Evolutionary conservation across 192 early-diverging fungal species (phyloP).

Genomic region (Backusella luteola): DNA sequence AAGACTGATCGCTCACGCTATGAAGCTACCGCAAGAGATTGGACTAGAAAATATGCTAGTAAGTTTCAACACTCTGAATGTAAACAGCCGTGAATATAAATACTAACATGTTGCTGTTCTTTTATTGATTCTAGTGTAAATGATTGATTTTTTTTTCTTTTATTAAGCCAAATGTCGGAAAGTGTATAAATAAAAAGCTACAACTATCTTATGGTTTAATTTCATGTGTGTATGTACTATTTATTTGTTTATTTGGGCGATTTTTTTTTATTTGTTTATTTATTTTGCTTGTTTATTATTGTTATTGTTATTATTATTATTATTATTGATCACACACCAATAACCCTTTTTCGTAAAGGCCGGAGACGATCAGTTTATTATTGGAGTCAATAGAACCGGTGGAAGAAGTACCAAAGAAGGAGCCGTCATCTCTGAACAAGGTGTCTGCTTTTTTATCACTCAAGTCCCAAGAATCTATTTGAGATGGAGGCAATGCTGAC

Average conservation of each 20-base stretch:
- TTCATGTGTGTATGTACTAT: background rate
- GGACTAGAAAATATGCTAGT: slow-evolving; percentile 89
- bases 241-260: background rate
- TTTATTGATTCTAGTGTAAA: background rate
- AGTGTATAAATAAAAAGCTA: slow-evolving; percentile 14
- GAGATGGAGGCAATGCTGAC: slow-evolving; percentile 11
- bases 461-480: slow-evolving; percentile 22
- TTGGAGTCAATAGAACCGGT: slow-evolving; percentile 4
- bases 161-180: background rate
- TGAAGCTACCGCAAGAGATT: slow-evolving; percentile 88
- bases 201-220: background rate
- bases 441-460: background rate
- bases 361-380: slow-evolving; percentile 2
- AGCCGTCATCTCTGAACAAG: slow-evolving; percentile 22
- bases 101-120: background rate
- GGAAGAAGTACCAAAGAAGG: slow-evolving; percentile 10
- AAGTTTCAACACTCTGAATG: background rate
- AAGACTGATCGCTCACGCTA: slow-evolving; percentile 91
- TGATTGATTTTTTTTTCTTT: background rate
- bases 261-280: background rate
- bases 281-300: background rate
- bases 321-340: slow-evolving; percentile 13
- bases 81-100: too few species aligned
- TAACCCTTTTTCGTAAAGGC: slow-evolving; percentile 10
- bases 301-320: background rate